Base-by-base conservation (phyloP, 352 stramenopile species). In the Phytophthora quininea region DNA sequence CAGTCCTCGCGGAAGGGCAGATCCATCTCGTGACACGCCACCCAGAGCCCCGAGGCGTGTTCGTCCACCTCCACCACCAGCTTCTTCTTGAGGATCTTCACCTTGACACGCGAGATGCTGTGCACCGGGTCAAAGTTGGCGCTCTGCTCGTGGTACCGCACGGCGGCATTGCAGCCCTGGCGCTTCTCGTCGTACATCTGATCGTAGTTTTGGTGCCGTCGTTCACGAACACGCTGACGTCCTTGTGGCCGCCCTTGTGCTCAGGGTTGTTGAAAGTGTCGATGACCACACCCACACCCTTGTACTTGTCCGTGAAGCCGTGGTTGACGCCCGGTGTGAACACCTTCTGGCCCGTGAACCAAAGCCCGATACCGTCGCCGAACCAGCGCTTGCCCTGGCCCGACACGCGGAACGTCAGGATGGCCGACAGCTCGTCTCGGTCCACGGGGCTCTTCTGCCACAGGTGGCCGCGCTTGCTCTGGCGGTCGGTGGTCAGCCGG, bases 201-300 rank as follows among this genome's bases (percentile, higher is more conserved):
- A 10, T 92, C 72, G 57, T 86, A 80, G 12, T 50, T 81, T 95
- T 93, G 32, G 72, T 73, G 50, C 88, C 88, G 59, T 96, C 84
- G 71, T 95, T 95, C 47, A 92, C 62, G 64, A 93, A 86, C 45
- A 96, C 62, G 55, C 79, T 93, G 37, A 96, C 61, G 58, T 96
- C 88, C 69, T 93, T 95, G 76, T 96, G 88, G 31, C 84, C 87
- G 33, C 88, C 87, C 53, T 81, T 83, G 72, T 95, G 85, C 66
- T 96, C 88, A 7, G 77, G 72, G 72, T 96, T 96, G 58, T 82
- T 80, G 52, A 93, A 96, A 64, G 88, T 96, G 67, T 96, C 88
- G 46, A 96, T 80, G 2, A 96, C 79, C 15, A 96, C 69, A 19
- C 86, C 88, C 42, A 96, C 63, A n/a, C 88, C 88, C 11, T 66